These are phyloP conservation scores for Hypoxylon sp. DNA, from an alignment of 2,329 filamentous ascomycete species.

Conservation along the genomic window DNA sequence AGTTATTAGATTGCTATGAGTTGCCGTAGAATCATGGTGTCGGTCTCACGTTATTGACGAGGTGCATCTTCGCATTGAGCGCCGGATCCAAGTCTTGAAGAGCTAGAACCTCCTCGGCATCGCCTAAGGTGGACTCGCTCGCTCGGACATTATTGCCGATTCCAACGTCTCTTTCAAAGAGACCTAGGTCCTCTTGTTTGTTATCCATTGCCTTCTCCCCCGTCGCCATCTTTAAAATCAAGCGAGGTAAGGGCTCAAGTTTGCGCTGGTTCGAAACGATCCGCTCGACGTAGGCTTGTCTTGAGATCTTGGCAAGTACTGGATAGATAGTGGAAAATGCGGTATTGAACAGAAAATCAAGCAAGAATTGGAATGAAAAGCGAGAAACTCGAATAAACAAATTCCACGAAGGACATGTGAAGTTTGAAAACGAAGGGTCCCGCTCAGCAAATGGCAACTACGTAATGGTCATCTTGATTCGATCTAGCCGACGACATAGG, in stretches of 20 bases:
- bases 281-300: neutral
- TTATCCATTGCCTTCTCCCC: slow-evolving; percentile 23
- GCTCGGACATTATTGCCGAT: slow-evolving; percentile 17
- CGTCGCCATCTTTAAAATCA: slow-evolving; percentile 17
- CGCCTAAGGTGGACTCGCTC: slow-evolving; percentile 25
- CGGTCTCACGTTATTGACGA: slow-evolving; percentile 74
- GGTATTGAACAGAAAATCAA: slow-evolving; percentile 9
- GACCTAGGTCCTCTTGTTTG: slow-evolving; percentile 16
- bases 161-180: slow-evolving; percentile 38
- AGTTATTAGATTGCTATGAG: slow-evolving; percentile 9
- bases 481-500: slow-evolving; percentile 13
- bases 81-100: slow-evolving; percentile 72
- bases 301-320: neutral
- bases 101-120: slow-evolving; percentile 66
- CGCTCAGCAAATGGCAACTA: slow-evolving; percentile 21
- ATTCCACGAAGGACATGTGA: slow-evolving; percentile 2
- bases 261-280: slow-evolving; percentile 4
- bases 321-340: slow-evolving; percentile 7
- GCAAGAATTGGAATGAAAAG: neutral
- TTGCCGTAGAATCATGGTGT: slow-evolving; percentile 13
- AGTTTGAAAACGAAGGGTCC: slow-evolving; percentile 12
- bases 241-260: neutral
- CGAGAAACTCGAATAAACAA: slow-evolving; percentile 9
- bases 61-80: slow-evolving; percentile 76
- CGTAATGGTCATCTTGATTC: slow-evolving; percentile 34